phyloP scores from a whole-genome alignment of 306 rosid species.

The Begonia fuchsioides region DNA sequence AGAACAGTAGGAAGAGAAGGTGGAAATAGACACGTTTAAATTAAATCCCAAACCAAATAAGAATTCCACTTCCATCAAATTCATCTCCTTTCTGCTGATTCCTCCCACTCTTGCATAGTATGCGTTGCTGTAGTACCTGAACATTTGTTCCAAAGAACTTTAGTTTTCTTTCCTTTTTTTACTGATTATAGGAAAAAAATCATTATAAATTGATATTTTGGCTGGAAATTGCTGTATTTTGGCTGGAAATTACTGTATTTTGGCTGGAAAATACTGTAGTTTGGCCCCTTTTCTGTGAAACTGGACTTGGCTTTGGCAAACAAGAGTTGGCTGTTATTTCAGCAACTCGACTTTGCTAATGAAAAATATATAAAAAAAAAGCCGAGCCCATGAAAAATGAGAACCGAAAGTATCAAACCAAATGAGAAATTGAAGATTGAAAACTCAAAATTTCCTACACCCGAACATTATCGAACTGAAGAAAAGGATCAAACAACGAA shows the following conservation, averaged over 20 bases:
- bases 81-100: constrained; percentile 80
- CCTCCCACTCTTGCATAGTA: constrained; percentile 98
- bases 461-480: no score
- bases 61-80: constrained; percentile 84
- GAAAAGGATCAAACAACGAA: not conserved
- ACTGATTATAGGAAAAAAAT: not conserved
- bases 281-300: not conserved
- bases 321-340: constrained; percentile 9
- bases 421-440: no score
- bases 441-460: no score
- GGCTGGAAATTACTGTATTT: not conserved
- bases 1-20: constrained; percentile 55
- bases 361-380: no score
- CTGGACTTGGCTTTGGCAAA: constrained; percentile 1
- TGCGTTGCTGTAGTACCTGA: constrained; percentile 91
- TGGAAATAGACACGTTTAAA: constrained; percentile 65
- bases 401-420: no score
- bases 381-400: no score
- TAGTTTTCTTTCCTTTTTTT: not conserved
- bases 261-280: not conserved
- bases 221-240: not conserved
- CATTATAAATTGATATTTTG: no score
- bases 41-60: constrained; percentile 77
- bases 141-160: constrained; percentile 4
- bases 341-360: not conserved